phyloP scores from a whole-genome alignment of 352 stramenopile genomes.

The Phytopythium montanum region DNA sequence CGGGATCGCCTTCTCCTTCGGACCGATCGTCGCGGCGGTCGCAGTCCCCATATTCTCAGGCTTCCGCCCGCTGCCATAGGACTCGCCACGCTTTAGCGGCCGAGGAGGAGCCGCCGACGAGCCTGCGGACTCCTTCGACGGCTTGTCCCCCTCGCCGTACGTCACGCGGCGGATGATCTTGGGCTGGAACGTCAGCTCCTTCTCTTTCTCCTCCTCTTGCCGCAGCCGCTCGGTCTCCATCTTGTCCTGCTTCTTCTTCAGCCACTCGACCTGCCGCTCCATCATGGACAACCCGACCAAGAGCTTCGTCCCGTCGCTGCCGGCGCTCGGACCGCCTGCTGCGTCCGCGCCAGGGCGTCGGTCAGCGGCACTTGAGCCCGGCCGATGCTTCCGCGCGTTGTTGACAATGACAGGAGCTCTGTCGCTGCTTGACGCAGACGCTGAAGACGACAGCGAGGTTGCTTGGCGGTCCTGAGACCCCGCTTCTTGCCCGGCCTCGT shows the following conservation, averaged over 20 bases:
- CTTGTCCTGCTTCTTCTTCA: constrained; percentile 77
- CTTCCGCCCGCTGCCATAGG: constrained; percentile 11
- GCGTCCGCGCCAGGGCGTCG: constrained; percentile 12
- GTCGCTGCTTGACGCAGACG: constrained; percentile 4
- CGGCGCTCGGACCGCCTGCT: not conserved
- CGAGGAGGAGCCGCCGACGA: not conserved
- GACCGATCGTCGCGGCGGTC: constrained; percentile 1
- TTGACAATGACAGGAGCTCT: not conserved
- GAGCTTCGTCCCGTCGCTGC: constrained; percentile 24
- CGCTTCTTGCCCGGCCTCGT: constrained; percentile 28
- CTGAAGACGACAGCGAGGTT: not conserved
- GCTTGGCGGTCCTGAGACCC: not conserved
- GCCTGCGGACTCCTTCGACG: constrained; percentile 21
- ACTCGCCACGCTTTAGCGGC: constrained; percentile 14
- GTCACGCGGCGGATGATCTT: constrained; percentile 74
- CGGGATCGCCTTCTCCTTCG: constrained; percentile 34
- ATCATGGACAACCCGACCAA: constrained; percentile 72
- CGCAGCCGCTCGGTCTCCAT: constrained; percentile 57
- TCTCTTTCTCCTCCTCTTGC: constrained; percentile 65
- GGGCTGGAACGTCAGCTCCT: constrained; percentile 81
- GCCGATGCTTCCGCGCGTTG: constrained; percentile 1
- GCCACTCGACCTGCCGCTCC: constrained; percentile 77
- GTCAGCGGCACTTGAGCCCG: constrained; percentile 1
- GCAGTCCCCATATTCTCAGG: constrained; percentile 3
- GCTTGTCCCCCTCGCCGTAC: constrained; percentile 33